Evolutionary conservation across 208 protist species (phyloP).

Genomic region (Trypanosoma conorhini): DNA sequence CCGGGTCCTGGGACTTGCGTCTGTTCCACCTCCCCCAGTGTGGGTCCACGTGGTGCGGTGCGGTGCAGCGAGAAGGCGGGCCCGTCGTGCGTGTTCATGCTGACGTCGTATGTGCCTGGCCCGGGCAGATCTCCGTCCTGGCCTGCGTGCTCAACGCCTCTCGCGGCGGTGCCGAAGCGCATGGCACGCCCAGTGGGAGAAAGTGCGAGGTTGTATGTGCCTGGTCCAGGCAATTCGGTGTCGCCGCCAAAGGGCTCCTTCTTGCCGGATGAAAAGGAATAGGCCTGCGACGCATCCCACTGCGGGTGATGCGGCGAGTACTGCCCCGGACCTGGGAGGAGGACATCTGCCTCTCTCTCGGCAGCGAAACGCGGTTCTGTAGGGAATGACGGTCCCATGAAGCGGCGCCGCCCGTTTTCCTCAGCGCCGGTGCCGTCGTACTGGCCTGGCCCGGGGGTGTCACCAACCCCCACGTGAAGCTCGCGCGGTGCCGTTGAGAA

Average conservation of each 20-base stretch:
- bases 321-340: conserved; percentile 25
- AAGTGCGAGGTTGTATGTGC: conserved; percentile 17
- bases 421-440: conserved; percentile 16
- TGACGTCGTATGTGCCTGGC: conserved; percentile 36
- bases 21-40: conserved; percentile 20
- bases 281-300: conserved; percentile 26
- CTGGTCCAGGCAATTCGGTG: conserved; percentile 23
- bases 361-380: conserved; percentile 20
- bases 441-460: conserved; percentile 33
- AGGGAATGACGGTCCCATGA: conserved; percentile 13
- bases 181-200: conserved; percentile 3
- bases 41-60: conserved; percentile 16
- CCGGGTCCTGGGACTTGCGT: conserved; percentile 26
- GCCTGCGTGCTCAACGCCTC: not conserved
- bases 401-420: not conserved
- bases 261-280: conserved; percentile 21
- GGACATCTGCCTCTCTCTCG: not conserved
- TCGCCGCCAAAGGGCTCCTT: not conserved
- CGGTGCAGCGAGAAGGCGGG: conserved; percentile 17
- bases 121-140: conserved; percentile 20
- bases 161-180: conserved; percentile 24
- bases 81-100: not conserved
- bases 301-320: conserved; percentile 27
- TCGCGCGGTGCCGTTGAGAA: conserved; percentile 36
- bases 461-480: conserved; percentile 1